Percentiles rank a stretch among this genome's conserved stretches.
These are phyloP conservation scores for Colletotrichum nymphaeae DNA, from an alignment of 2,329 filamentous ascomycete genomes.

Conservation along the genomic window DNA sequence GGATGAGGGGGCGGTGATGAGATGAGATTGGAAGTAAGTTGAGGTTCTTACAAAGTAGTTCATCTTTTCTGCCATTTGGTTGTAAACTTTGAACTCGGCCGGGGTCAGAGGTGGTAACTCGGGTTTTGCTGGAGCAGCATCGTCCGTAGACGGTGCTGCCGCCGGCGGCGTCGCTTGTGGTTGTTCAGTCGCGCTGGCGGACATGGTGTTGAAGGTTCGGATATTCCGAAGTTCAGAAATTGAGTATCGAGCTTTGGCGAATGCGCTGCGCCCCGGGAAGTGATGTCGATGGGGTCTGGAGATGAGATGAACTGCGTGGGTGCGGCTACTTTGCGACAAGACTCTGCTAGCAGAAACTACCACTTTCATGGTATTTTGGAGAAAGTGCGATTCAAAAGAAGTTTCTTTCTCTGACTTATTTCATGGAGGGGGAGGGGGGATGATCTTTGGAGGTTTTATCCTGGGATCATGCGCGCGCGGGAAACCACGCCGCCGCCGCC, in stretches of 20 bases:
- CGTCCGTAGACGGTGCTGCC: background rate
- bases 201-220: background rate
- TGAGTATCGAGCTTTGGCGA: background rate
- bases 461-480: background rate
- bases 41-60: slow-evolving; percentile 70
- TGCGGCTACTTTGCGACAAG: background rate
- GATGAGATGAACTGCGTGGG: slow-evolving; percentile 7
- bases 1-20: too few relatives aligned
- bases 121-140: background rate
- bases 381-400: background rate
- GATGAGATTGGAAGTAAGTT: too few relatives aligned
- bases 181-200: slow-evolving; percentile 18
- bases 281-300: background rate
- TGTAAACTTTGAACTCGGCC: slow-evolving; percentile 76
- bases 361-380: background rate
- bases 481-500: background rate
- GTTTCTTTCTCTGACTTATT: background rate
- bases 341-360: background rate
- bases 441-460: background rate
- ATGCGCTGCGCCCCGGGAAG: background rate
- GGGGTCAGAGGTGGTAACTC: slow-evolving; percentile 71
- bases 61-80: slow-evolving; percentile 81
- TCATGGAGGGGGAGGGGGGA: background rate
- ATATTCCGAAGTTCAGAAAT: background rate
- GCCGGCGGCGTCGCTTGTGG: background rate